Conservation (phyloP, 441 rosid genomes). For the Omphalea diandra region DNA sequence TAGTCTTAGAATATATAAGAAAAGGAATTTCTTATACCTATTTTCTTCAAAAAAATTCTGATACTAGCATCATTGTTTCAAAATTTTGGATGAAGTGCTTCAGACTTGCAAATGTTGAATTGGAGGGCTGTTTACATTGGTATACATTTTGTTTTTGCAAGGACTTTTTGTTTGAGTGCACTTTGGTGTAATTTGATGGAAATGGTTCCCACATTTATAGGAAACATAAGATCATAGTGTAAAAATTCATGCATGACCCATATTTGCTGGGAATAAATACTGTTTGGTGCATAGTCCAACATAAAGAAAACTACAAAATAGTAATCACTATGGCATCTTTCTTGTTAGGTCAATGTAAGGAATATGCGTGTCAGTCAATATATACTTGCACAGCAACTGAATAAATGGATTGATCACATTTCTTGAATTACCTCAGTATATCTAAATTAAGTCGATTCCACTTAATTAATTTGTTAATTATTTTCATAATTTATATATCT, state of each 20-base stretch:
- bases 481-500: too few species aligned
- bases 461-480: too few species aligned
- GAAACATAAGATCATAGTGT: conserved; percentile 1
- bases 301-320: background rate
- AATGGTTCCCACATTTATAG: conserved; percentile 9
- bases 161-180: conserved; percentile 4
- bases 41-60: too few species aligned
- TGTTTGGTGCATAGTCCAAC: background rate
- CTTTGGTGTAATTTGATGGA: background rate
- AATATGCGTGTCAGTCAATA: too few species aligned
- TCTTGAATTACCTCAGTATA: too few species aligned
- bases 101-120: background rate
- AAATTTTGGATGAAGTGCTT: background rate
- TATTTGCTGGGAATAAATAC: background rate
- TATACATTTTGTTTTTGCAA: background rate
- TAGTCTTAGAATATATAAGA: too few species aligned
- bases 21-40: too few species aligned
- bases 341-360: background rate
- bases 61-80: background rate
- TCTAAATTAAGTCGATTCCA: too few species aligned
- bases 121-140: background rate
- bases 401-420: too few species aligned
- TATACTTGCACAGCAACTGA: too few species aligned
- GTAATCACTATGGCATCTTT: background rate
- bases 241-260: background rate